Base-by-base conservation (phyloP, 2,329 filamentous ascomycete genomes). In the Tolypocladium tundrense region DNA sequence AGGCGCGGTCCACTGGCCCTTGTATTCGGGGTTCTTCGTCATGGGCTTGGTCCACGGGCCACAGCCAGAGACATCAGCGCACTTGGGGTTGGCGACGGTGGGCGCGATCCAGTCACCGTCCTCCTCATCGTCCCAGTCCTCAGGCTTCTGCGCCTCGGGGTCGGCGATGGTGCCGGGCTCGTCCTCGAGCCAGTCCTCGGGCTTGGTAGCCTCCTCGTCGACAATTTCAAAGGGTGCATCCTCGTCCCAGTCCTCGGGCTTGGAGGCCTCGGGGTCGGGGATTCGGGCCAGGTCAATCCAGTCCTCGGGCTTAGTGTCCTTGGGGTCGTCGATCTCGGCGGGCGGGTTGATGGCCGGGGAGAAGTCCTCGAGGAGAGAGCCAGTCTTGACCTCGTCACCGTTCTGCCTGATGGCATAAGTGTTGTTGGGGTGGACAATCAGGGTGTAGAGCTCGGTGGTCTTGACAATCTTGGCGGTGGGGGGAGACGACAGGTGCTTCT, bases 41-140 rank as follows among this genome's bases (percentile, higher is more conserved):
- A 90, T 85, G 65, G 94, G 94, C 78, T 89, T 85, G 68, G 87
- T 82, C 94, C 94, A 99, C 69, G 88, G 85, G 69, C 94, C 94
- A 75, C 94, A 97, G 70, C 94, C 94, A 78, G 93, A 92, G 65
- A 80, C 90, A 59, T 97, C 93, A 64, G 87, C 85, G 72, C 94
- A 97, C 85, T 96, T 96, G 75, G 93, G 90, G 86, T 99, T 97
- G 73, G 91, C 84, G 57, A 99, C 85, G 57, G 87, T 91, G 59
- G 93, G 94, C 56, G 92, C 79, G 65, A 96, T 75, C 91, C 92
- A 99, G 80, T 99, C 94, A 75, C 94, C 94, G 74, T 99, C 94
- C 80, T 99, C 94, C 80, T 99, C 94, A 60, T 99, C 93, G 78
- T 97, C 93, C 94, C 94, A 99, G 73, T 97, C 94, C 78, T 96